These are phyloP conservation scores for Stachybotrys echinatus DNA, from an alignment of 2,329 filamentous ascomycete genomes.

Conservation along the genomic window DNA sequence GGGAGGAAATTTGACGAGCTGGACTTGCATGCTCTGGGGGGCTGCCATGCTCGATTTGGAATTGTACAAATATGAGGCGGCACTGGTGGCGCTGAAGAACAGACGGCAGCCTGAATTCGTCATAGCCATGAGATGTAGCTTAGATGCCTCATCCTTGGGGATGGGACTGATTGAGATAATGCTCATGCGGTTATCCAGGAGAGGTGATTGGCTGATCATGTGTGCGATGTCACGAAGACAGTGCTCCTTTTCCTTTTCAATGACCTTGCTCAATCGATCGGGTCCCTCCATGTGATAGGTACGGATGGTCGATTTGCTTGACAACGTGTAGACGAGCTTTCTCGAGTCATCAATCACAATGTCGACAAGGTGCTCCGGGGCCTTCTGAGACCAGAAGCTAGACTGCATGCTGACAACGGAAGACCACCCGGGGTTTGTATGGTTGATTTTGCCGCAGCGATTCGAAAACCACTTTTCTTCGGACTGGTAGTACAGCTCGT, in stretches of 20 bases:
- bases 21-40: slow-evolving; percentile 95
- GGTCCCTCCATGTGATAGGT: slow-evolving; percentile 79
- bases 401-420: slow-evolving; percentile 51
- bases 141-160: slow-evolving; percentile 69
- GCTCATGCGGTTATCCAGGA: slow-evolving; percentile 63
- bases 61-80: slow-evolving; percentile 60
- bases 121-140: slow-evolving; percentile 83
- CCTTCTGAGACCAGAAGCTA: slow-evolving; percentile 45
- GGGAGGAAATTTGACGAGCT: slow-evolving; percentile 93
- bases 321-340: slow-evolving; percentile 86
- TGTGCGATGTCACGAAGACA: slow-evolving; percentile 74
- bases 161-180: slow-evolving; percentile 87
- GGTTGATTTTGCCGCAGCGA: slow-evolving; percentile 82
- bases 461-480: slow-evolving; percentile 96
- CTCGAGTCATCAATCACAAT: slow-evolving; percentile 87
- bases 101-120: slow-evolving; percentile 88
- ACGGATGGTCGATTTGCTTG: slow-evolving; percentile 79
- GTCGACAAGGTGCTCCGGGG: slow-evolving; percentile 63
- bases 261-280: slow-evolving; percentile 56
- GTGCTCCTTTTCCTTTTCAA: slow-evolving; percentile 58
- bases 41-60: slow-evolving; percentile 59
- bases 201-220: slow-evolving; percentile 68
- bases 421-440: slow-evolving; percentile 69
- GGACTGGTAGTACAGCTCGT: slow-evolving; percentile 93
- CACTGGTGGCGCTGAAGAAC: slow-evolving; percentile 84